phyloP scores from a whole-genome alignment of 345 rosid species.

The Anacardium occidentale region DNA sequence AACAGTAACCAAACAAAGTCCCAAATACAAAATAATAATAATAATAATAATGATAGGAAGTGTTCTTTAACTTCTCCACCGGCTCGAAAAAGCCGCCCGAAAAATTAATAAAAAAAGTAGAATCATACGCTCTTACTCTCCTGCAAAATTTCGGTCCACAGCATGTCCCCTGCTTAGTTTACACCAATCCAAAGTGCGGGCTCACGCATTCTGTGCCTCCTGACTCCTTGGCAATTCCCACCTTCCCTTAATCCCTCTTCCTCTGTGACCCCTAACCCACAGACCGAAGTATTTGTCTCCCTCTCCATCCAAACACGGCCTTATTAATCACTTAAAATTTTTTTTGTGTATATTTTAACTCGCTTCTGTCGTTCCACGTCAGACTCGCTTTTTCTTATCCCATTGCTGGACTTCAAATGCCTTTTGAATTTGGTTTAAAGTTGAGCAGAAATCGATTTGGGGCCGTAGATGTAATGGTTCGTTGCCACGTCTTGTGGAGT shows the following conservation, averaged over 20 bases:
- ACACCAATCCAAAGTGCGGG: conserved; percentile 28
- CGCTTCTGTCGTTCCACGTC: neutral
- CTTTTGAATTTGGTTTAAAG: conserved; percentile 3
- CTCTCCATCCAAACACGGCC: neutral
- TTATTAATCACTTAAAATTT: neutral
- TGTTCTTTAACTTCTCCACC: neutral
- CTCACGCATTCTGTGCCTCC: conserved; percentile 33
- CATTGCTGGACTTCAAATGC: conserved; percentile 19
- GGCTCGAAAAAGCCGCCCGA: neutral
- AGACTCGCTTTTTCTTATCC: neutral
- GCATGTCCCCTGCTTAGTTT: conserved; percentile 25
- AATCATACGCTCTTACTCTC: neutral
- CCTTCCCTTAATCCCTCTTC: conserved; percentile 25
- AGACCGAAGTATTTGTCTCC: conserved; percentile 24
- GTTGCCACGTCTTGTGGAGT: conserved; percentile 6
- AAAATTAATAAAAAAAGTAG: too few relatives aligned
- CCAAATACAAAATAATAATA: neutral
- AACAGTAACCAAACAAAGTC: neutral
- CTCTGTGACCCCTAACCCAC: conserved; percentile 39
- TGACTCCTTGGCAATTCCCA: conserved; percentile 25
- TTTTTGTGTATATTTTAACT: neutral
- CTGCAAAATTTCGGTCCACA: conserved; percentile 14
- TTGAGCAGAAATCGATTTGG: neutral
- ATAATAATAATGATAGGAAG: neutral
- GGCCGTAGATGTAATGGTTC: neutral